Evolutionary conservation across 106 monocot species (phyloP).

Genomic region (Dioscorea dumetorum): DNA sequence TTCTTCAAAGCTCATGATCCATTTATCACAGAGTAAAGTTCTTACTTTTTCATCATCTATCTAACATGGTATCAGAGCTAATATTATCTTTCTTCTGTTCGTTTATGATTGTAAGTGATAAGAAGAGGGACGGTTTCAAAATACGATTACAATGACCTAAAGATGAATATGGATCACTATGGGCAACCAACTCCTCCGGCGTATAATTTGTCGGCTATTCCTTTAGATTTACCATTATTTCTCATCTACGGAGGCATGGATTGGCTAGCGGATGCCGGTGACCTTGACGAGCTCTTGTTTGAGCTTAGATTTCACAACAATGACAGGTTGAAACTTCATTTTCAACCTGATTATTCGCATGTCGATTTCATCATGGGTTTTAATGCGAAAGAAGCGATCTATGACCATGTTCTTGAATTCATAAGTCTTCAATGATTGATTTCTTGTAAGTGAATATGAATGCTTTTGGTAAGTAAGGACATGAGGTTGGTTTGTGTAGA

Average conservation of each 20-base stretch:
- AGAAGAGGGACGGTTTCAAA: slow-evolving; percentile 23
- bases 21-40: slow-evolving; percentile 44
- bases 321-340: slow-evolving; percentile 28
- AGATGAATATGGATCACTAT: slow-evolving; percentile 22
- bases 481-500: no score
- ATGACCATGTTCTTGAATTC: slow-evolving; percentile 1
- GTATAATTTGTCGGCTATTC: slow-evolving; percentile 40
- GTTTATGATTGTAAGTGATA: slow-evolving; percentile 20
- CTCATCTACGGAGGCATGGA: slow-evolving; percentile 46
- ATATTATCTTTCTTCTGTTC: not conserved
- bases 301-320: slow-evolving; percentile 21
- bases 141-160: slow-evolving; percentile 21
- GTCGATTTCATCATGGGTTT: slow-evolving; percentile 37
- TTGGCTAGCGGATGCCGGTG: slow-evolving; percentile 19
- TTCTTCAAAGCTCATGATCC: slow-evolving; percentile 44
- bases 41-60: no score
- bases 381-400: slow-evolving; percentile 24
- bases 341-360: slow-evolving; percentile 25
- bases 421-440: no score
- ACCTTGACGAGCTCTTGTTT: slow-evolving; percentile 27
- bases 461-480: no score
- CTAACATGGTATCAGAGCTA: no score
- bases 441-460: no score
- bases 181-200: slow-evolving; percentile 32
- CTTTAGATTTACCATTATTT: slow-evolving; percentile 30